A percentile compares a stretch with the other conserved stretches of the same genome.
These are phyloP conservation scores for Afroboletus lepidellus DNA, from an alignment of 1,284 basidiomycete genomes.

Conservation along the genomic window DNA sequence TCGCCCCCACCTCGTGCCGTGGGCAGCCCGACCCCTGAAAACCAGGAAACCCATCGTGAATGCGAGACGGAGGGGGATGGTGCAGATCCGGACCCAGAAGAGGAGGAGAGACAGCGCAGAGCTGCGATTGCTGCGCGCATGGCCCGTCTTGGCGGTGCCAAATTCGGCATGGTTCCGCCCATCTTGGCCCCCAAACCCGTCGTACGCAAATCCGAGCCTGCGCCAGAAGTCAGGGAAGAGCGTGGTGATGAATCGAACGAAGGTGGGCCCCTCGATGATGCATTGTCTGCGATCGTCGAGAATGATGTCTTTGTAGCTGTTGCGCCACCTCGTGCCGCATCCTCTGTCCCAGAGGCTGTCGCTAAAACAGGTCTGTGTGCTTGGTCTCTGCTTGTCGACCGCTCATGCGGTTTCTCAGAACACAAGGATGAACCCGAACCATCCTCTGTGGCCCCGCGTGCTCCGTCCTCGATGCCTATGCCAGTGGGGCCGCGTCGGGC, in stretches of 20 bases:
- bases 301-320: slow-evolving; percentile 7
- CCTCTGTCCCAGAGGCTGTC: slow-evolving; percentile 1
- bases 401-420: slow-evolving; percentile 14
- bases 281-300: slow-evolving; percentile 8
- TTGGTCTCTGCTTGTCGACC: neutral
- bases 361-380: slow-evolving; percentile 18
- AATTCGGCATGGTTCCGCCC: slow-evolving; percentile 77
- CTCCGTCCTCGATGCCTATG: slow-evolving; percentile 64
- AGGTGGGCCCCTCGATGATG: slow-evolving; percentile 13
- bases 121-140: slow-evolving; percentile 85
- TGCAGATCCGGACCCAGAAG: slow-evolving; percentile 60
- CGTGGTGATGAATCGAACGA: slow-evolving; percentile 15
- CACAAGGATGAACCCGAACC: slow-evolving; percentile 32
- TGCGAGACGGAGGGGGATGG: slow-evolving; percentile 34
- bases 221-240: slow-evolving; percentile 17
- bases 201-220: slow-evolving; percentile 17
- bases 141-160: slow-evolving; percentile 84
- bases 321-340: slow-evolving; percentile 11
- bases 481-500: slow-evolving; percentile 67
- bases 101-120: slow-evolving; percentile 76
- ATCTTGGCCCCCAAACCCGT: slow-evolving; percentile 57
- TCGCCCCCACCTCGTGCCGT: slow-evolving; percentile 27
- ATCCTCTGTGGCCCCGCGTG: slow-evolving; percentile 29
- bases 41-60: slow-evolving; percentile 15
- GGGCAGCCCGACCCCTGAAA: slow-evolving; percentile 16